Conservation (phyloP, 2,329 filamentous ascomycete genomes). For the Claviceps quebecensis region DNA sequence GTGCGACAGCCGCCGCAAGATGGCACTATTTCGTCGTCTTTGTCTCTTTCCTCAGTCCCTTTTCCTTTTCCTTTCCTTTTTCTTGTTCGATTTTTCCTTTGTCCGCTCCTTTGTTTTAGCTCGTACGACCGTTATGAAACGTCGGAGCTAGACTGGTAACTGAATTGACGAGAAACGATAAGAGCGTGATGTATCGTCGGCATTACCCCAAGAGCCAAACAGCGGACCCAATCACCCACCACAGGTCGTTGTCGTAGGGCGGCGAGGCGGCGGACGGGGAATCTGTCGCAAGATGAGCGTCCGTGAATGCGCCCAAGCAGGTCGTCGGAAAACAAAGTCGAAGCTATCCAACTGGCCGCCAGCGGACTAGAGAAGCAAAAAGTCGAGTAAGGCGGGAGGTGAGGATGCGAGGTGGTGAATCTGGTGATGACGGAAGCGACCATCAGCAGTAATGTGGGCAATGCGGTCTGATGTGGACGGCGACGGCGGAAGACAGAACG, state of each 20-base stretch:
- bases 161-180: background rate
- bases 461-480: background rate
- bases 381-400: background rate
- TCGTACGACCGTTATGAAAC: no score
- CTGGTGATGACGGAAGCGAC: background rate
- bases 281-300: no score
- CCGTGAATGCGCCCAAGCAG: no score
- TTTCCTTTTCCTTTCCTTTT: no score
- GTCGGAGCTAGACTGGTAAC: background rate
- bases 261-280: no score
- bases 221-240: no score
- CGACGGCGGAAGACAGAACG: background rate
- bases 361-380: background rate
- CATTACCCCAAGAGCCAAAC: background rate
- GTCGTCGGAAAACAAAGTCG: background rate
- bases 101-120: no score
- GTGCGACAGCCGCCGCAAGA: constrained; percentile 1
- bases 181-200: background rate
- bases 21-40: no score
- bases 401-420: no score
- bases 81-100: no score
- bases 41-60: no score
- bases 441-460: background rate
- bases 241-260: no score
- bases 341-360: constrained; percentile 5